Base-by-base conservation (phyloP, 148 eudicot genomes). In the Vaccinium vitisidaea region DNA sequence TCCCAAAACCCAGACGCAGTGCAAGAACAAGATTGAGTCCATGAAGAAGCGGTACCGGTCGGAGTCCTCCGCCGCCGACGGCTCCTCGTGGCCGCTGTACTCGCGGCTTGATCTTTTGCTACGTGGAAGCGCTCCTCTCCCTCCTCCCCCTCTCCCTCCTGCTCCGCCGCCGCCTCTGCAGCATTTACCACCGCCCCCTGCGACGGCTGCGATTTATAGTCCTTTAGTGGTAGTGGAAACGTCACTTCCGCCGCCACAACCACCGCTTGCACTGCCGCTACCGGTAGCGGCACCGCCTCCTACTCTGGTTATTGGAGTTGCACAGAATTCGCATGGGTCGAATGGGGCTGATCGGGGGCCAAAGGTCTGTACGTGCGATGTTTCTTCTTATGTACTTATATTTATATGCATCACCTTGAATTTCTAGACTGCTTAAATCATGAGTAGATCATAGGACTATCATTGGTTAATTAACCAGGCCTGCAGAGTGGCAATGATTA, bases 21-120 rank as follows among this genome's bases (percentile, higher is more conserved):
- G 98, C 69, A 95, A 95, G 93, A 95, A 95, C 84, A 95, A 95
- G 89, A 94, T 95, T 70, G 98, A 95, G 91, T 94, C 98, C 46
- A 95, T 95, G 98, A 95, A 95, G 92, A 95, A 95, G 87, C 84
- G 98, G 87, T 95, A 95, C 59, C 84, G 98, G 55, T 93, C 96
- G 6, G 98, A 95, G 92, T 92, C 96, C 39, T 95, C 95, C 8
- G 79, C 90, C 8, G 83, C 88, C 39, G 98, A 89, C 32, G 87
- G 86, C 2, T 94, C 98, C 0, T 91, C 98, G 4, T 95, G 98
- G 98, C 98, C 96, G 58, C 92, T 95, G 79, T 95, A 88, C 56
- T 85, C 91, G 8, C 87, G 96, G 52, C 93, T 95, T n/a, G 95
- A 93, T 88, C 87, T 80, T 65, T 84, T 95, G 49, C 86, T 94